Base-by-base conservation (phyloP, 176 grass and related monocot genomes). In the Bolboschoenus planiculmis region DNA sequence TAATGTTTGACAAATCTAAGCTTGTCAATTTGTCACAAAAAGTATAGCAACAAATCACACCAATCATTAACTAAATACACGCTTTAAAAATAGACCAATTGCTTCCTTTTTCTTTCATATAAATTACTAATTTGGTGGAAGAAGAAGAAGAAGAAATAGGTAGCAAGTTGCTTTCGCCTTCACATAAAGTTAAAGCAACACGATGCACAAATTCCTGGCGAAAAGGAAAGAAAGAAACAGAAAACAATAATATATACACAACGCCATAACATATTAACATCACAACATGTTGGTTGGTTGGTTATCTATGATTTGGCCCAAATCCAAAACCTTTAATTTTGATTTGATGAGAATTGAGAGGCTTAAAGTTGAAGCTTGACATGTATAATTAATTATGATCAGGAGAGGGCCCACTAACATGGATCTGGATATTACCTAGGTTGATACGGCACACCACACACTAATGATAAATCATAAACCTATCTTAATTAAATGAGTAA, bases 361-460 rank as follows among this genome's bases (percentile, higher is more conserved):
- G 40, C 67, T 73, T 73, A 26, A 72, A 72, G 67, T 44, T 44
- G 20, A 73, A 73, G 67, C 10, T 73, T 43, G 67, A 43, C 36
- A 44, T 66, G 7, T 66, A 20, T 66, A 66, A 61, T 61, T 4
- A 40, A 27, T 66, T 66, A 35, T 62, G 5, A 71, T 71, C 4
- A 44, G n/a, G 13, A 44, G 21, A 73, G 67, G 67, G 67, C 40
- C 67, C 67, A 73, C 67, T 73, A 73, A 73, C 33, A 73, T 27
- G 67, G 13, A 43, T 11, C 35, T 7, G 67, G 67, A 44, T 43
- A 43, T 72, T 44, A 72, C 66, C 36, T 26, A 71, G 36, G 37
- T 20, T 72, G 67, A 72, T 26, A 44, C 67, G 67, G 37, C 36
- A 71, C 66, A 43, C 18, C 36, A 43, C 36, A 24, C 36, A 20